Evolutionary conservation across 345 rosid genomes (phyloP), one percentile per base, ranked within the genome.

Genomic region (Zanthoxylum bungeanum): DNA sequence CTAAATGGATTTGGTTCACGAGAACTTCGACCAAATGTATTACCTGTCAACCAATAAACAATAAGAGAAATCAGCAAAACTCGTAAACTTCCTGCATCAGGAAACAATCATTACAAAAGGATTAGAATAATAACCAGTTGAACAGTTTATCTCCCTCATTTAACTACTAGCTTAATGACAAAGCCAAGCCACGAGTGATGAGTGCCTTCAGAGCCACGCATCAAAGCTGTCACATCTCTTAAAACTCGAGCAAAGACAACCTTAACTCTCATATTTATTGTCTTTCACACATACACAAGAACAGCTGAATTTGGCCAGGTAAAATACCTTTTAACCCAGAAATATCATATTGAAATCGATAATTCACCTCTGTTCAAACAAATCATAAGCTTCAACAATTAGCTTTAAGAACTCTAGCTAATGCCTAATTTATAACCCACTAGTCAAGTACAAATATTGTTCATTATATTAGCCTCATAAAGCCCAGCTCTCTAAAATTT

Each of bases 1-100:
- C 90, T 4, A 88, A 75, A 62, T 86, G 93, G 74, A 86, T 92
- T 89, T 36, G 97, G 95, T 72, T 94, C 95, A 67, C 88, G 92
- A 64, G 87, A 83, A 77, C 86, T 85, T 62, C 86, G 89, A 75
- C 91, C 75, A 68, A 90, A 87, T 50, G 93, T 78, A 75, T 86
- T 87, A 59, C 91, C 95, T 92, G 85, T 70, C 46, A 46, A 68
- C 68, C 58, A 56, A 24, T 52, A 17, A 56, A 39, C 50, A 22
- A 5, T 1, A 22, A 49, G 24, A 36, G 22, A 58, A 49, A 16
- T 62, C 47, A 46, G 3, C 0, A 47, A 68, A 68, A 52, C 27
- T 56, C 3, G 14, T 14, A 58, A 59, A 25, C 25, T 25, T 25
- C 17, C 37, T 3, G 16, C 25, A 56, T 4, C 37, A 57, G 21